Conservation (phyloP, 176 grass and related monocot genomes). For the Eremochloa ophiuroides region DNA sequence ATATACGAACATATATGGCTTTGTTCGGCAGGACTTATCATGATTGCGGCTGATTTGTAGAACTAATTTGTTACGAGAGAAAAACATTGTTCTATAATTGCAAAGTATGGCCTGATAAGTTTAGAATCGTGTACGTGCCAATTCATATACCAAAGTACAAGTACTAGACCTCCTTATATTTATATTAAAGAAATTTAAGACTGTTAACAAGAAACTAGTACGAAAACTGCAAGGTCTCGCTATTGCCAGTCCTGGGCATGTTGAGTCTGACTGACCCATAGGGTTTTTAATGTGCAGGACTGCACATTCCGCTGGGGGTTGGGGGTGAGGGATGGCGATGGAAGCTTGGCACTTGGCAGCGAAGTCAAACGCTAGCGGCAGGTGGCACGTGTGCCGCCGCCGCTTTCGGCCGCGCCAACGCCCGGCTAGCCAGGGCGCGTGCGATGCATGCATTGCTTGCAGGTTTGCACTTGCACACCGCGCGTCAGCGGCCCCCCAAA, state of each 20-base stretch:
- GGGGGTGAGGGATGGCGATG: constrained; percentile 4
- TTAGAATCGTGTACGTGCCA: background rate
- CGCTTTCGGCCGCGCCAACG: constrained; percentile 38
- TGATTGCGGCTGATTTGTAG: too few species aligned
- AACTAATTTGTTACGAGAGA: too few species aligned
- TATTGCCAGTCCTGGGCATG: background rate
- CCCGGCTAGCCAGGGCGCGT: constrained; percentile 10
- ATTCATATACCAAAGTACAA: background rate
- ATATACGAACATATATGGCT: too few species aligned
- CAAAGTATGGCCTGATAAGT: too few species aligned
- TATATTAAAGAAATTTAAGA: too few species aligned
- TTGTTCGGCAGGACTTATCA: too few species aligned
- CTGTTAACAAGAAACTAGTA: too few species aligned
- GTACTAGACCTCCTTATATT: too few species aligned
- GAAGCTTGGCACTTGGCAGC: background rate
- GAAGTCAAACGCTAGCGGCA: constrained; percentile 33
- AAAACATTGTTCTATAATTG: too few species aligned
- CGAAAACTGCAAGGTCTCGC: too few species aligned
- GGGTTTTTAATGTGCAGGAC: constrained; percentile 1
- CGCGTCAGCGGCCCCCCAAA: background rate
- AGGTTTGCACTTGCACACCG: background rate
- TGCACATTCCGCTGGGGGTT: constrained; percentile 12
- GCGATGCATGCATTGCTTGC: background rate
- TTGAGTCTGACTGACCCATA: background rate
- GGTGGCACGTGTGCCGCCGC: constrained; percentile 33